Percentiles rank a stretch among this genome's conserved stretches.
Conservation (phyloP, 1,284 basidiomycete species). For the Boletus albobrunnescens region DNA sequence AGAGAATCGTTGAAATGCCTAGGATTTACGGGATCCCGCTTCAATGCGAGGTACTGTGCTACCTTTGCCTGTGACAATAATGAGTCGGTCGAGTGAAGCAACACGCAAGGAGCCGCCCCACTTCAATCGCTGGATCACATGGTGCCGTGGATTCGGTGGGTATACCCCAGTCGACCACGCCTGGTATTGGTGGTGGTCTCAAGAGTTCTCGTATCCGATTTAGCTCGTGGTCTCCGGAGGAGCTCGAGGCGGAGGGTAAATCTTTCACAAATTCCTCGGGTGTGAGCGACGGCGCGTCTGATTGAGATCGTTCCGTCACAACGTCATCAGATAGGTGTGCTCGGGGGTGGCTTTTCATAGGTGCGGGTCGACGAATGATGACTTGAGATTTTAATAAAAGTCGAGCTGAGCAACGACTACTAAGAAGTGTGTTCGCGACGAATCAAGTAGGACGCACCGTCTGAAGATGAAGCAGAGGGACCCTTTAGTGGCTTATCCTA, state of each 20-base stretch:
- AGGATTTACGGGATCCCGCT: constrained; percentile 55
- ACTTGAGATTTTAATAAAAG: constrained; percentile 48
- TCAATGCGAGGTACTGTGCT: constrained; percentile 70
- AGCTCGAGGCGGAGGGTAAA: constrained; percentile 15
- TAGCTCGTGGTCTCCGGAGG: constrained; percentile 32
- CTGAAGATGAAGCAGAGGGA: constrained; percentile 40
- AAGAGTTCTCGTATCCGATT: constrained; percentile 52
- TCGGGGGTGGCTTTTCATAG: constrained; percentile 46
- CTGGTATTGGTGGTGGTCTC: constrained; percentile 59
- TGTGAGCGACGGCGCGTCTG: constrained; percentile 3
- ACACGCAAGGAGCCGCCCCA: constrained; percentile 32
- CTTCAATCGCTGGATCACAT: constrained; percentile 61
- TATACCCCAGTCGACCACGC: constrained; percentile 74
- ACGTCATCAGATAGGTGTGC: constrained; percentile 46
- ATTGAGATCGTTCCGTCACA: constrained; percentile 10
- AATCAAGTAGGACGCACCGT: constrained; percentile 38
- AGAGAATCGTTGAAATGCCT: constrained; percentile 94
- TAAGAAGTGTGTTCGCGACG: neutral
- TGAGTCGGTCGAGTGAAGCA: constrained; percentile 1
- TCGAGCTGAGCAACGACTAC: constrained; percentile 32
- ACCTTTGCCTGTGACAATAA: constrained; percentile 62
- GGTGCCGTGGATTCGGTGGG: constrained; percentile 54
- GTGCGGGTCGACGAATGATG: constrained; percentile 51
- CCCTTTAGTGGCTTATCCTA: constrained; percentile 57
- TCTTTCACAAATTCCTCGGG: constrained; percentile 14